phyloP scores from a whole-genome alignment of 2,329 filamentous ascomycete genomes.

The Scytalidium lignicola region DNA sequence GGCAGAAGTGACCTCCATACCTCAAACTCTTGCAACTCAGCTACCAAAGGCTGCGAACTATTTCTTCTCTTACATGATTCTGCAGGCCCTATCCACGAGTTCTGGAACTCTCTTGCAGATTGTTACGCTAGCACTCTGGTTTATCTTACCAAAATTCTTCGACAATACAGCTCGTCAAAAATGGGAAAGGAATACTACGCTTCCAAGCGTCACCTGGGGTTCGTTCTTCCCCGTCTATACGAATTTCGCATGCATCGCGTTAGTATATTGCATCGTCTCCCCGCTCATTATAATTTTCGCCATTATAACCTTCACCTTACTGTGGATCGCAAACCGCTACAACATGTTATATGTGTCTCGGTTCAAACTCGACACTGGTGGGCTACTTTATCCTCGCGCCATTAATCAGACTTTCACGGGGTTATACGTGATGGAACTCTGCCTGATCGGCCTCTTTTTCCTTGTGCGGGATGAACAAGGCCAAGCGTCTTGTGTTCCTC shows the following conservation, averaged over 20 bases:
- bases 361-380: conserved; percentile 86
- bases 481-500: conserved; percentile 58
- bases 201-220: conserved; percentile 81
- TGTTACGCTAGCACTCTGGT: conserved; percentile 73
- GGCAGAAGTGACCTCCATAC: conserved; percentile 54
- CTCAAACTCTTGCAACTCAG: conserved; percentile 68
- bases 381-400: conserved; percentile 83
- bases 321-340: conserved; percentile 96
- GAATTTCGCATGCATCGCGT: conserved; percentile 86
- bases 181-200: conserved; percentile 75
- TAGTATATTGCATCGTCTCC: conserved; percentile 85
- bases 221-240: conserved; percentile 95
- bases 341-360: conserved; percentile 93
- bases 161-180: conserved; percentile 81
- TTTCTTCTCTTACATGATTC: conserved; percentile 97
- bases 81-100: conserved; percentile 87
- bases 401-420: conserved; percentile 96
- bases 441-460: conserved; percentile 85
- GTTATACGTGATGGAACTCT: conserved; percentile 90
- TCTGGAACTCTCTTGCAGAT: conserved; percentile 85
- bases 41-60: conserved; percentile 88
- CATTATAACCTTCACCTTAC: conserved; percentile 81
- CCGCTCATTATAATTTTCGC: conserved; percentile 92
- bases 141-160: conserved; percentile 70
- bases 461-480: conserved; percentile 56